Evolutionary conservation across 108 stramenopile species (phyloP).

Genomic region (Asterionellopsis glacialis): DNA sequence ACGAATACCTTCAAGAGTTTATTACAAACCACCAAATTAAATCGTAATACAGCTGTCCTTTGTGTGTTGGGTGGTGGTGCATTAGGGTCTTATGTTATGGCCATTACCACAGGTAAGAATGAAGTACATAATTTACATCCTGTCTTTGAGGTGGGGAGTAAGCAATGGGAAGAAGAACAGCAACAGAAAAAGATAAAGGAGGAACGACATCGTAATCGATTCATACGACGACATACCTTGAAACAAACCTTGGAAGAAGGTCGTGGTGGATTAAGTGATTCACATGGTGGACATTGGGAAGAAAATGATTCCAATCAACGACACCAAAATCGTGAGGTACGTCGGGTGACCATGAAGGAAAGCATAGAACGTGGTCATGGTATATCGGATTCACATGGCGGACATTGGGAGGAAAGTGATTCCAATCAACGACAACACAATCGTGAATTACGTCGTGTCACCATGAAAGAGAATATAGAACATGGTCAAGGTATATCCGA

Average conservation of each 20-base stretch:
- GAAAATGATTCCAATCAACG: conserved; percentile 15
- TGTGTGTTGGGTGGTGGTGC: conserved; percentile 61
- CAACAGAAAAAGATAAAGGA: conserved; percentile 12
- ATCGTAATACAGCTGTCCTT: conserved; percentile 64
- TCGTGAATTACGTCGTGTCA: conserved; percentile 28
- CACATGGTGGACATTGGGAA: conserved; percentile 47
- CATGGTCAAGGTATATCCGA: conserved; percentile 28
- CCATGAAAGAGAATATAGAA: conserved; percentile 36
- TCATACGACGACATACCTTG: conserved; percentile 35
- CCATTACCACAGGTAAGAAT: conserved; percentile 67
- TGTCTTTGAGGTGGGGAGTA: conserved; percentile 56
- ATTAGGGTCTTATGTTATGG: conserved; percentile 64
- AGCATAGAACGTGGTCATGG: conserved; percentile 26
- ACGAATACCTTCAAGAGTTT: not conserved
- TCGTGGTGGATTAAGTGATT: conserved; percentile 32
- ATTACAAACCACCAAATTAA: conserved; percentile 9
- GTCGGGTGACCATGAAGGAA: conserved; percentile 42
- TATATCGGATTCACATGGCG: conserved; percentile 40
- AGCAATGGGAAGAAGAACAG: not conserved
- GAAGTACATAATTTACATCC: conserved; percentile 67
- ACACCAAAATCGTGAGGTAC: conserved; percentile 9
- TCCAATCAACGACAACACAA: conserved; percentile 4
- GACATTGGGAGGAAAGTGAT: conserved; percentile 36
- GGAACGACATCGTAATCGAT: conserved; percentile 6
- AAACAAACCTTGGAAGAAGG: conserved; percentile 31